A percentile compares a stretch with the other conserved stretches of the same genome.
Conservation (phyloP, 495 filamentous ascomycete genomes). For the Lichenothelia convexa region DNA sequence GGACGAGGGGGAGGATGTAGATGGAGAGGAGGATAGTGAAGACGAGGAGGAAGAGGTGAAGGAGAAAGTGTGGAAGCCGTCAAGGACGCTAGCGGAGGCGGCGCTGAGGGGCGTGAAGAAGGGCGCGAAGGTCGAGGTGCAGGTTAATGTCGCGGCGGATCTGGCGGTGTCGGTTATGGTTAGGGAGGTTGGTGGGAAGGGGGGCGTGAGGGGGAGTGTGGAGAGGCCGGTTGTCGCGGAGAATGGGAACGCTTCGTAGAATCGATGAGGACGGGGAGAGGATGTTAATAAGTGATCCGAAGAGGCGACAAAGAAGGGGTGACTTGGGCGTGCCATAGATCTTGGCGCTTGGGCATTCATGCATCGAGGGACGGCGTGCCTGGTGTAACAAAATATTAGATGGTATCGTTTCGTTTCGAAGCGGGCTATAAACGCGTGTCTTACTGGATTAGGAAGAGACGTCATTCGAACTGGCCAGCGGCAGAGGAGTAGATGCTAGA, state of each 20-base stretch:
- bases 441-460: too few species aligned
- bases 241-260: slow-evolving; percentile 24
- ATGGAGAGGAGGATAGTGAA: slow-evolving; percentile 43
- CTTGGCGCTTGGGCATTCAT: too few species aligned
- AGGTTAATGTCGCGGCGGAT: slow-evolving; percentile 66
- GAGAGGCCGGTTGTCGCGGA: slow-evolving; percentile 24
- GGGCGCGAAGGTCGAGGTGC: slow-evolving; percentile 81
- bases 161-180: slow-evolving; percentile 59
- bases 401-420: too few species aligned
- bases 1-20: slow-evolving; percentile 47
- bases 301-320: too few species aligned
- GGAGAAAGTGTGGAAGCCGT: slow-evolving; percentile 85
- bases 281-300: too few species aligned
- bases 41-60: slow-evolving; percentile 76
- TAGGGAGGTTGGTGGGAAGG: slow-evolving; percentile 71
- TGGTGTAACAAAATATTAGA: too few species aligned
- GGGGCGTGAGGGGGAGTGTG: slow-evolving; percentile 59
- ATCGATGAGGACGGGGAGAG: too few species aligned
- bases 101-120: slow-evolving; percentile 68
- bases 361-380: too few species aligned
- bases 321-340: too few species aligned
- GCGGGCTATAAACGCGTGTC: too few species aligned
- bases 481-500: too few species aligned
- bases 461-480: too few species aligned
- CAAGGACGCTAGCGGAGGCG: slow-evolving; percentile 68